phyloP scores from a whole-genome alignment of 306 rosid genomes.

The Malus domestica region DNA sequence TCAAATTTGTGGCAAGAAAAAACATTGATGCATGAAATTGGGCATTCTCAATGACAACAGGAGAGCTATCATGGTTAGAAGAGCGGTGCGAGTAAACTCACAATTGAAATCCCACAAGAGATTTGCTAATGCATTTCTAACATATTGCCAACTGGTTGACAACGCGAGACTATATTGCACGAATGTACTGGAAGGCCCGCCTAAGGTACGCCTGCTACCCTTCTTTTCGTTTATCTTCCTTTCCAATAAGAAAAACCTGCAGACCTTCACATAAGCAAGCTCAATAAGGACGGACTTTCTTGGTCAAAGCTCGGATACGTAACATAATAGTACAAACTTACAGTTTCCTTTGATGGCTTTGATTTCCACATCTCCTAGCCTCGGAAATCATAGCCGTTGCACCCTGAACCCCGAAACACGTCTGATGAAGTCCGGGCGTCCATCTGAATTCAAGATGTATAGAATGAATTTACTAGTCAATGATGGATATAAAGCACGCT shows the following conservation, averaged over 20 bases:
- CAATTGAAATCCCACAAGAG: conserved; percentile 85
- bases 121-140: conserved; percentile 77
- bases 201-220: conserved; percentile 47
- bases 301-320: background rate
- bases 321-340: background rate
- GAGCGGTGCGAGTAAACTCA: conserved; percentile 79
- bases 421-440: background rate
- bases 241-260: background rate
- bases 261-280: background rate
- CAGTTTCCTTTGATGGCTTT: background rate
- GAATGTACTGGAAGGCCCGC: conserved; percentile 84
- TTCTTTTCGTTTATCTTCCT: background rate
- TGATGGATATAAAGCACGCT: background rate
- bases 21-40: background rate
- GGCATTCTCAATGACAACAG: conserved; percentile 35
- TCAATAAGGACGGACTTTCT: background rate
- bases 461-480: background rate
- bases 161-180: conserved; percentile 80
- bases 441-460: background rate
- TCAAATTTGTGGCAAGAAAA: background rate
- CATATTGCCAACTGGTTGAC: conserved; percentile 70
- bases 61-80: conserved; percentile 86
- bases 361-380: background rate
- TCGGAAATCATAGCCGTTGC: background rate
- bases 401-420: background rate